Percentiles rank a stretch among this genome's conserved stretches.
These are phyloP conservation scores for Maudiozyma bulderi DNA, from an alignment of 805 yeast genomes.

Conservation along the genomic window DNA sequence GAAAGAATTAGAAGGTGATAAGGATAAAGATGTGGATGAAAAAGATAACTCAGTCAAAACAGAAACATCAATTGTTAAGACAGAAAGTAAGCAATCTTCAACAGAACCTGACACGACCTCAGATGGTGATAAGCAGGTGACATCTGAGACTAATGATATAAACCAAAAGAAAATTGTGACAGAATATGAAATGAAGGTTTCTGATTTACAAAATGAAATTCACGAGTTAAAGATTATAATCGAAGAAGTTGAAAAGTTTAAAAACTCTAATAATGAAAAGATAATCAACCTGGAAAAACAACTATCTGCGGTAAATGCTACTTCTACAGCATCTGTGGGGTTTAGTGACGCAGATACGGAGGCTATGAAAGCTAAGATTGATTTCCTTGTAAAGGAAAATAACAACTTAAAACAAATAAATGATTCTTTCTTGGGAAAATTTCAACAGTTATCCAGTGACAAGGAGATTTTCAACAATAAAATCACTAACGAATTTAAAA, in stretches of 20 bases:
- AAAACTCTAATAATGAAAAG: conserved; percentile 15
- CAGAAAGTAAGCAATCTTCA: not conserved
- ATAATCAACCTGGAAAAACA: conserved; percentile 17
- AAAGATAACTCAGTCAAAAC: not conserved
- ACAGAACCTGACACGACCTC: not conserved
- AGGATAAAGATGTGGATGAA: not conserved
- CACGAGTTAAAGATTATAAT: conserved; percentile 16
- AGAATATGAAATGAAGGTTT: conserved; percentile 13
- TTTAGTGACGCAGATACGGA: conserved; percentile 4
- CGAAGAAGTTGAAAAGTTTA: conserved; percentile 16
- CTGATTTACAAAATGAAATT: conserved; percentile 20
- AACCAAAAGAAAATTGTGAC: conserved; percentile 1
- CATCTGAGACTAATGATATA: not conserved
- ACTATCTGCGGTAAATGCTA: conserved; percentile 6
- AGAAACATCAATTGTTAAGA: not conserved
- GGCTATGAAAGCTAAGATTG: conserved; percentile 12
- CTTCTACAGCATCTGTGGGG: not conserved
- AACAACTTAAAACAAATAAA: conserved; percentile 15
- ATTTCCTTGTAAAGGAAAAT: conserved; percentile 16
- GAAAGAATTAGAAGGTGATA: conserved; percentile 7
- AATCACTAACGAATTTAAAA: conserved; percentile 19
- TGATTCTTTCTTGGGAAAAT: conserved; percentile 20
- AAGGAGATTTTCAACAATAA: conserved; percentile 22
- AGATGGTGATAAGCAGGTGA: not conserved
- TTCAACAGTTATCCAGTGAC: conserved; percentile 19